Percentiles rank a stretch among this genome's conserved stretches.
phyloP scores from a whole-genome alignment of 1,139 yeast species.

The Arxiozyma telluris region DNA sequence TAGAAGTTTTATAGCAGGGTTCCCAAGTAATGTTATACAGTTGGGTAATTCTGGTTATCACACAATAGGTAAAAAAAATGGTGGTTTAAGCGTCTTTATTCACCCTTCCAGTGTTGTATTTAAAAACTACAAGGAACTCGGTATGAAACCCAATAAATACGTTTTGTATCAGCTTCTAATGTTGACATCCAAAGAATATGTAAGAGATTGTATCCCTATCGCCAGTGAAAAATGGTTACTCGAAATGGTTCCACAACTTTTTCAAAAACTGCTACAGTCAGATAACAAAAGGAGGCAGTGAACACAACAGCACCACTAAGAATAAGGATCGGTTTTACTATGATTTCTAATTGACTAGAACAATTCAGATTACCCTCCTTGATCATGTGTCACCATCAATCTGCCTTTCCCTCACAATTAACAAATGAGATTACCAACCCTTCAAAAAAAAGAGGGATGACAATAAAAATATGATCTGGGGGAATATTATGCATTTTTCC shows the following conservation, averaged over 20 bases:
- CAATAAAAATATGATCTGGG: no score
- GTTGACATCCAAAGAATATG: conserved; percentile 77
- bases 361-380: background rate
- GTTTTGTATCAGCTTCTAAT: conserved; percentile 79
- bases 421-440: background rate
- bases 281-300: background rate
- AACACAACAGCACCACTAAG: no score
- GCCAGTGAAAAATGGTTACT: conserved; percentile 51
- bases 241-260: conserved; percentile 55
- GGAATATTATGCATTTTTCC: background rate
- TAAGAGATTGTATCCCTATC: conserved; percentile 75
- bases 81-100: conserved; percentile 44
- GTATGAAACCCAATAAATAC: conserved; percentile 62
- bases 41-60: conserved; percentile 65
- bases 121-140: conserved; percentile 25
- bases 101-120: conserved; percentile 57
- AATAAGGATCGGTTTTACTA: no score
- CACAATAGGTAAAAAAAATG: conserved; percentile 21
- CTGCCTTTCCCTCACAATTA: no score
- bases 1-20: conserved; percentile 62
- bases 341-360: no score
- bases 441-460: background rate
- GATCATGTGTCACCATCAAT: background rate
- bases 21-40: conserved; percentile 70
- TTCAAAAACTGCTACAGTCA: background rate